Evolutionary conservation across 1,284 basidiomycete genomes (phyloP), one percentile per base, ranked within the genome.

Genomic region (Puccinia polysora): DNA sequence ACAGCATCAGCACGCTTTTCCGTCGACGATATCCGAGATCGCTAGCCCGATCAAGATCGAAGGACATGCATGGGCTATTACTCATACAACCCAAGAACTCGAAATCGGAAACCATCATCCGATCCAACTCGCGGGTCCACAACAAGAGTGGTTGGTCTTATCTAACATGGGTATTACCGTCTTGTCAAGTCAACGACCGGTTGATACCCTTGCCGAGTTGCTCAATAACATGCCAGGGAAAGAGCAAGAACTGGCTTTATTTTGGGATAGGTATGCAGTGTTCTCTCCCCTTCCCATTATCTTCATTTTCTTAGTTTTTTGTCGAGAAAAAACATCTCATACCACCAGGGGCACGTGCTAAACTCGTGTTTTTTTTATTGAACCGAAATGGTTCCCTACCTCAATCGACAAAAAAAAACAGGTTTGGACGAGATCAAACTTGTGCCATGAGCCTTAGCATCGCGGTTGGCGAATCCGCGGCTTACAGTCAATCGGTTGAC

Each of bases 401-500:
- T n/a, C n/a, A n/a, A n/a, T n/a, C n/a, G n/a, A n/a, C n/a, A n/a
- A n/a, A n/a, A n/a, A n/a, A n/a, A n/a, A n/a, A n/a, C n/a, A 92
- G 90, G 77, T 93, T 88, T 80, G 90, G 91, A 53, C 85, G 89
- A 62, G 88, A 91, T 78, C 89, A 96, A 78, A 89, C 89, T 1
- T 94, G 91, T 77, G 88, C 90, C 14, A 94, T 95, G 87, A 85
- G 92, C n/a, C 83, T 96, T 14, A 89, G 87, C 15, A 79, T 83
- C 63, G 81, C 85, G 85, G 78, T 81, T 0, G 75, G 78, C 36
- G 81, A 81, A 64, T 77, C 62, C 23, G 10, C 25, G n/a, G 45
- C 58, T 45, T 60, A 60, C 23, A 60, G 28, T 25, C 23, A 60
- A 25, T 20, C 38, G 15, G 12, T 25, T 25, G 58, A 60, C 25